Percentiles rank a stretch among this genome's conserved stretches.
These are phyloP conservation scores for Phaeomoniella chlamydospora DNA, from an alignment of 2,329 filamentous ascomycete genomes.

Conservation along the genomic window DNA sequence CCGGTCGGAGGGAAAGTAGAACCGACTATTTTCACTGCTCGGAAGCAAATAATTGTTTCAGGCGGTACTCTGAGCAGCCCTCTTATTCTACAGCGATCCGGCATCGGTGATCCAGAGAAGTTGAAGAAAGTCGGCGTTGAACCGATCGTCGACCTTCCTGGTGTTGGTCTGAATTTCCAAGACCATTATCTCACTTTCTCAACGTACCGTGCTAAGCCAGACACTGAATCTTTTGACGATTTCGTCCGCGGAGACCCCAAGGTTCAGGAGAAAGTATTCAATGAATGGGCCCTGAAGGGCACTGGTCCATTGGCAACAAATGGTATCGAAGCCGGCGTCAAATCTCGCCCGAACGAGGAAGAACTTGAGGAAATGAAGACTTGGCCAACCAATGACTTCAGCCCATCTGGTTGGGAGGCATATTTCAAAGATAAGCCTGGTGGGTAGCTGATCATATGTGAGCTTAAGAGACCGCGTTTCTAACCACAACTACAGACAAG, in stretches of 20 bases:
- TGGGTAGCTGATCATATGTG: constrained; percentile 52
- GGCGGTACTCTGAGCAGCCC: constrained; percentile 61
- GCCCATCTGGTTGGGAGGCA: constrained; percentile 55
- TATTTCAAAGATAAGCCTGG: constrained; percentile 69
- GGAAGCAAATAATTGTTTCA: constrained; percentile 61
- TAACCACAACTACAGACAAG: constrained; percentile 57
- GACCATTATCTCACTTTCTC: constrained; percentile 63
- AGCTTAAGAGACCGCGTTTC: constrained; percentile 59
- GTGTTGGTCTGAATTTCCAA: constrained; percentile 64
- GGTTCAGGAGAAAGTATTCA: constrained; percentile 57
- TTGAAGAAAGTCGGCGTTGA: constrained; percentile 54
- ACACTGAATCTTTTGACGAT: constrained; percentile 66
- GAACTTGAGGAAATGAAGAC: constrained; percentile 55
- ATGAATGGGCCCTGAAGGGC: constrained; percentile 67
- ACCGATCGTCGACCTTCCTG: constrained; percentile 55
- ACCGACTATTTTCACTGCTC: constrained; percentile 46
- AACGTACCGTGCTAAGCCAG: constrained; percentile 57
- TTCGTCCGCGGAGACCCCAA: constrained; percentile 61
- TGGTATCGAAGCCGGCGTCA: constrained; percentile 67
- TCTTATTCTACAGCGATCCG: constrained; percentile 60
- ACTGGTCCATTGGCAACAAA: constrained; percentile 67
- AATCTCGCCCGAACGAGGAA: constrained; percentile 55
- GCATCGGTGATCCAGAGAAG: constrained; percentile 59
- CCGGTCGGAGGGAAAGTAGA: constrained; percentile 41
- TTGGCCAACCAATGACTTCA: constrained; percentile 63